Percentiles rank a stretch among this genome's conserved stretches.
Evolutionary conservation across 768 basidiomycete species (phyloP).

Genomic region (Psilocybe cyanescens): DNA sequence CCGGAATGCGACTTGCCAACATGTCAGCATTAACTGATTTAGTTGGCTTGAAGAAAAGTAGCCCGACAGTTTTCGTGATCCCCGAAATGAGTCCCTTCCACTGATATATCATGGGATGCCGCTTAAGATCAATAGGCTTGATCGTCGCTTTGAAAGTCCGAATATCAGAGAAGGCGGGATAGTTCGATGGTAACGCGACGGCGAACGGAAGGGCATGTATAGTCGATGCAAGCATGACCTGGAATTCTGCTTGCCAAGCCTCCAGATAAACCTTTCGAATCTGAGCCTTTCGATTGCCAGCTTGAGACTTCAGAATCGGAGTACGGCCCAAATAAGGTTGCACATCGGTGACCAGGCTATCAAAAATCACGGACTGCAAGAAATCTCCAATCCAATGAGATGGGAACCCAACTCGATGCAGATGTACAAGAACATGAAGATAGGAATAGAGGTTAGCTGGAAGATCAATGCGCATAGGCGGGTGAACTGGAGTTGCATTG

Average conservation of each 20-base stretch:
- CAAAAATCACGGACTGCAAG: conserved; percentile 18
- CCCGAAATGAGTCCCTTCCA: conserved; percentile 7
- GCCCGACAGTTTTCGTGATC: conserved; percentile 8
- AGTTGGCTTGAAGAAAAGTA: conserved; percentile 22
- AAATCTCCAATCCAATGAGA: conserved; percentile 27
- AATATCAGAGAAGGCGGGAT: conserved; percentile 4
- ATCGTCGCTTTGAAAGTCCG: conserved; percentile 6
- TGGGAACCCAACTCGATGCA: conserved; percentile 21
- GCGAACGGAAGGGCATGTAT: conserved; percentile 19
- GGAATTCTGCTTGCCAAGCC: conserved; percentile 19
- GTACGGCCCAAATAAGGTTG: conserved; percentile 15
- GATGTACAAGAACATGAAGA: conserved; percentile 17
- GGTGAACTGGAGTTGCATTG: conserved; percentile 10
- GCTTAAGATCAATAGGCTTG: not conserved
- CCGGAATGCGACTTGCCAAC: conserved; percentile 4
- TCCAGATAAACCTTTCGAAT: conserved; percentile 19
- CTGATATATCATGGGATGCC: not conserved
- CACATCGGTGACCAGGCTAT: conserved; percentile 19
- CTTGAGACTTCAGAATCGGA: conserved; percentile 11
- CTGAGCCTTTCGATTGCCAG: not conserved
- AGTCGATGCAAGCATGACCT: conserved; percentile 16
- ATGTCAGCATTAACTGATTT: not conserved
- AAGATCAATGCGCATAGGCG: conserved; percentile 19
- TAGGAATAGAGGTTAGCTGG: conserved; percentile 21
- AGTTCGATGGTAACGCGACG: conserved; percentile 12